phyloP scores from a whole-genome alignment of 306 rosid species.

The Quercus wislizeni region DNA sequence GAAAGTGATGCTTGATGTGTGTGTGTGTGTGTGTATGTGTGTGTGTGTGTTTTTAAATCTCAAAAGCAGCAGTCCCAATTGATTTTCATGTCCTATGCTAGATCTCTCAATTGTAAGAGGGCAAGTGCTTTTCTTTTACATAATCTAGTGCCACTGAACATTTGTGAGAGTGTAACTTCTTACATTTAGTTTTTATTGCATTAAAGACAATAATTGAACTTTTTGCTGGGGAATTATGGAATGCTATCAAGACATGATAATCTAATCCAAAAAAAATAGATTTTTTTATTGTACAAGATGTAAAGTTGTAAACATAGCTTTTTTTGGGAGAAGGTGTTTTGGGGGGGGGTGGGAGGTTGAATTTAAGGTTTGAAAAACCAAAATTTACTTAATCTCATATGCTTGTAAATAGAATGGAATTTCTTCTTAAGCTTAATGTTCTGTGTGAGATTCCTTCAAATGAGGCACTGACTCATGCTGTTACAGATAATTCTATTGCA shows the following conservation, averaged over 20 bases:
- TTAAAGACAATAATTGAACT: not conserved
- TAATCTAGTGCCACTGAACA: not conserved
- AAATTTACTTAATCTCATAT: not conserved
- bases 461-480: slow-evolving; percentile 8
- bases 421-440: not conserved
- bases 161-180: not conserved
- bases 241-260: not conserved
- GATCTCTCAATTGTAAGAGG: not conserved
- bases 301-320: no score
- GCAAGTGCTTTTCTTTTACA: not conserved
- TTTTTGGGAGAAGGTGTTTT: no score
- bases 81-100: not conserved
- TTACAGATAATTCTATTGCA: slow-evolving; percentile 22
- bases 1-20: not conserved
- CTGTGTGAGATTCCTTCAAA: not conserved
- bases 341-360: no score
- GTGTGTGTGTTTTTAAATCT: not conserved
- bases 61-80: not conserved
- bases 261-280: not conserved
- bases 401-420: not conserved
- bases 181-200: not conserved
- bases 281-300: no score
- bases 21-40: not conserved
- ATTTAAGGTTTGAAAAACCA: not conserved
- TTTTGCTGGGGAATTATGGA: not conserved